Base-by-base conservation (phyloP, 768 basidiomycete species). In the Tylopilus felleus region DNA sequence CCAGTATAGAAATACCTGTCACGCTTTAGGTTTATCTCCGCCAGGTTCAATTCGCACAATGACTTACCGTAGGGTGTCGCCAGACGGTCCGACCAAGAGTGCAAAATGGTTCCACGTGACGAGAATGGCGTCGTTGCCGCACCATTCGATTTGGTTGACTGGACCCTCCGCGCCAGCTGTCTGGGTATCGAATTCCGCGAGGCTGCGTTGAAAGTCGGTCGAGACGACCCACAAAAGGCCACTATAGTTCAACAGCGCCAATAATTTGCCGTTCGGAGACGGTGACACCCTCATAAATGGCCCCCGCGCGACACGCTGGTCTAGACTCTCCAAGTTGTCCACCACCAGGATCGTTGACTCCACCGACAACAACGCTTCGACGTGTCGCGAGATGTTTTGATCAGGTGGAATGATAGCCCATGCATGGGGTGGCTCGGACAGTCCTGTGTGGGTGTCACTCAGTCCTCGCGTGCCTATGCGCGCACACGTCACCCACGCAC, bases 371-470 rank as follows among this genome's bases (percentile, higher is more conserved):
- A 98, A 75, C 28, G 96, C 89, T 67, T 97, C 93, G 42, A 90
- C 86, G 61, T 97, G 94, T 51, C 94, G 80, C 5, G 89, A 94
- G 47, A 91, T 86, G 35, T 88, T 94, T 39, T 88, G 77, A 64
- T 96, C 93, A 0, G 94, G 93, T 1, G 93, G 89, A 44, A 99
- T 87, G 48, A 95, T 77, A 4, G 87, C 80, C 96, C 95, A 98
- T 9, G 91, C 78, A 61, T 81, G 77, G 1, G 93, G 93, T 2
- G 87, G 87, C 60, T 88, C 84, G 6, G 81, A 77, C n/a, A 97
- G 67, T 33, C 80, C 93, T 90, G 55, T 17, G 38, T 52, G 33
- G 25, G 5, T 21, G 17, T 25, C 25, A 29, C 39, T 61, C 43
- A 65, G 56, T 39, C 17, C 43, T 38, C 19, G 31, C 46, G 10